These are phyloP conservation scores for Sarocladiaceae sp. DNA, from an alignment of 2,329 filamentous ascomycete species.

Conservation along the genomic window DNA sequence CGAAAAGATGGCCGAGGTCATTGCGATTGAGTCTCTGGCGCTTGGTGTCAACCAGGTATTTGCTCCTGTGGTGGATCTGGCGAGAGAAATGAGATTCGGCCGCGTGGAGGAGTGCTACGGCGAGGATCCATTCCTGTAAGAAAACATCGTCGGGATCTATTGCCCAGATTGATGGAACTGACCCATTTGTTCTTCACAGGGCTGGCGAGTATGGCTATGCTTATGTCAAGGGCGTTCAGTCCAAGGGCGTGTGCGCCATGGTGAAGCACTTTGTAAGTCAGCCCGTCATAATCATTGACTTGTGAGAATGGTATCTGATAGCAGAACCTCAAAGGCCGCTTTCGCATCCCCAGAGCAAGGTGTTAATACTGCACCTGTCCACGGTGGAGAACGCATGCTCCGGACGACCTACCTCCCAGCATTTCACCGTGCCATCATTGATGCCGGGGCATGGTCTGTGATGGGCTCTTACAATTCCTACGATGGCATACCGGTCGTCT, in stretches of 20 bases:
- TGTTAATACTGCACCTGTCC: conserved; percentile 60
- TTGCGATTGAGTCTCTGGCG: conserved; percentile 61
- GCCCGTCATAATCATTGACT: not conserved
- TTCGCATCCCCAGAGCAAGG: conserved; percentile 69
- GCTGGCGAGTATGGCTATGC: conserved; percentile 63
- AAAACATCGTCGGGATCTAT: not conserved
- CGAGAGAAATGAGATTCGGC: conserved; percentile 66
- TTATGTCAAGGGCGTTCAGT: conserved; percentile 55
- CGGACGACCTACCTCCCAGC: conserved; percentile 53
- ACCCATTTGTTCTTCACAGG: conserved; percentile 16
- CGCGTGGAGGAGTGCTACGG: conserved; percentile 71
- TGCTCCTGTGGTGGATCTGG: conserved; percentile 65
- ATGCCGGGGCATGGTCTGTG: conserved; percentile 61
- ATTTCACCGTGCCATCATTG: conserved; percentile 68
- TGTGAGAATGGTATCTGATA: not conserved
- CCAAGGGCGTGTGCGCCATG: conserved; percentile 61
- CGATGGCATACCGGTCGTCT: conserved; percentile 65
- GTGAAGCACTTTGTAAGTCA: conserved; percentile 66
- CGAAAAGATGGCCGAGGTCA: conserved; percentile 61
- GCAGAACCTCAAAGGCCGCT: conserved; percentile 42
- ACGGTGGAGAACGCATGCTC: conserved; percentile 49
- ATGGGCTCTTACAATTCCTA: conserved; percentile 76
- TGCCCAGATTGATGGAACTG: not conserved
- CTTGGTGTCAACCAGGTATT: conserved; percentile 72
- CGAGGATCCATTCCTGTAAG: conserved; percentile 61